A percentile compares a stretch with the other conserved stretches of the same genome.
Conservation (phyloP, 495 filamentous ascomycete species). For the Trichoderma virens region DNA sequence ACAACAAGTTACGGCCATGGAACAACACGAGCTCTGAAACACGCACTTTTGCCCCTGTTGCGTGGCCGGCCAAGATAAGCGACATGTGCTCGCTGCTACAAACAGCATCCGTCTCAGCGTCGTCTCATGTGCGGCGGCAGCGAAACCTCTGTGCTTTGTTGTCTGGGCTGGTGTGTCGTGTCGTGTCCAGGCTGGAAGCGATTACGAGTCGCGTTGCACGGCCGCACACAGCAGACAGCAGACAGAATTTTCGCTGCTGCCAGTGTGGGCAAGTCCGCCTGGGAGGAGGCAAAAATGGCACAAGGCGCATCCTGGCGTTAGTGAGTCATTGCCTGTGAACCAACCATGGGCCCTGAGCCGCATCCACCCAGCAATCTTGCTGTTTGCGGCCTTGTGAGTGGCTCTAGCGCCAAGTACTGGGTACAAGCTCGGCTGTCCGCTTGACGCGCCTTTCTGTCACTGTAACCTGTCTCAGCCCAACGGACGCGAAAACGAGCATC, state of each 20-base stretch:
- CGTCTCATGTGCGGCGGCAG: slow-evolving; percentile 1
- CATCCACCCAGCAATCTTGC: slow-evolving; percentile 7
- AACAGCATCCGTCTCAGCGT: not conserved
- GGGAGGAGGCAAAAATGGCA: slow-evolving; percentile 8
- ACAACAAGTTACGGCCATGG: not conserved
- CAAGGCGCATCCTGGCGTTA: slow-evolving; percentile 8
- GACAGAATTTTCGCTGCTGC: not conserved
- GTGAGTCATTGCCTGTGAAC: slow-evolving; percentile 2
- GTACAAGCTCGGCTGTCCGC: not conserved
- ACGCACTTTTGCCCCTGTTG: not conserved
- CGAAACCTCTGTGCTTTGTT: not conserved
- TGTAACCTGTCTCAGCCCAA: not conserved
- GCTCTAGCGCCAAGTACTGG: not conserved
- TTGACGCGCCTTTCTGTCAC: not conserved
- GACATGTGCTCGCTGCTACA: not conserved
- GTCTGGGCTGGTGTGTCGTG: not conserved
- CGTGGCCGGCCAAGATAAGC: not conserved
- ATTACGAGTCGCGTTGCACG: slow-evolving; percentile 6
- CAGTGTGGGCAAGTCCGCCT: not conserved
- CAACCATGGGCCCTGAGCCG: slow-evolving; percentile 2
- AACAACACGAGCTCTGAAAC: slow-evolving; percentile 5
- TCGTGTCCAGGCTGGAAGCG: too few species aligned
- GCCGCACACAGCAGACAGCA: slow-evolving; percentile 9
- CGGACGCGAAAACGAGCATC: not conserved
- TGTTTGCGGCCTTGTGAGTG: slow-evolving; percentile 6